These are phyloP conservation scores for Pseudozyma sp. DNA, from an alignment of 1,284 basidiomycete species.

Conservation along the genomic window DNA sequence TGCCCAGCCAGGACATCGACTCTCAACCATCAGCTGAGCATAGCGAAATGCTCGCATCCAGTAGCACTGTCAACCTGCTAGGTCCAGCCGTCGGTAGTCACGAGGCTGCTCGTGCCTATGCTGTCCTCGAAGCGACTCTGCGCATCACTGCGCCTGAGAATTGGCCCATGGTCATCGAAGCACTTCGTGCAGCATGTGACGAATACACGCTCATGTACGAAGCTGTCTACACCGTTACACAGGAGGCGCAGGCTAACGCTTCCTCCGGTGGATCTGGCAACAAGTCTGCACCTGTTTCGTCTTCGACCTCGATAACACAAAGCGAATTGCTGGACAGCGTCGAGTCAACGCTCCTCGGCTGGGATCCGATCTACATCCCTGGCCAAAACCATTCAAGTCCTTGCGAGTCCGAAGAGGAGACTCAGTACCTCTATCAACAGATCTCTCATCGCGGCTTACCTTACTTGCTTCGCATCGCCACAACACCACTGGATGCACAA, in stretches of 20 bases:
- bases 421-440: constrained; percentile 37
- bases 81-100: not conserved
- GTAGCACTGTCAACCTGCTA: constrained; percentile 6
- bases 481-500: constrained; percentile 19
- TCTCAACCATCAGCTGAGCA: not conserved
- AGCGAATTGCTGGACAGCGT: constrained; percentile 28
- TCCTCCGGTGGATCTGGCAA: not conserved
- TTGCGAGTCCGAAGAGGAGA: not conserved
- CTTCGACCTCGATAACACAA: not conserved
- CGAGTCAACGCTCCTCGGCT: constrained; percentile 37
- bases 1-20: not conserved
- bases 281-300: not conserved
- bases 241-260: constrained; percentile 15
- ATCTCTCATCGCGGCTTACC: constrained; percentile 44
- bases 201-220: constrained; percentile 44
- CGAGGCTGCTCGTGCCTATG: constrained; percentile 17
- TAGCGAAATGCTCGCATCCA: not conserved
- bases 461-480: constrained; percentile 39
- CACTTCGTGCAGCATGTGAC: constrained; percentile 28
- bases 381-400: not conserved
- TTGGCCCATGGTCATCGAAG: constrained; percentile 40
- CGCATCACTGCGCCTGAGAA: constrained; percentile 44
- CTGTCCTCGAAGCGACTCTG: constrained; percentile 28
- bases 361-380: constrained; percentile 25
- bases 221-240: constrained; percentile 26